Evolutionary conservation across 2,329 filamentous ascomycete genomes (phyloP).

Genomic region (Cordyceps tenuipes): DNA sequence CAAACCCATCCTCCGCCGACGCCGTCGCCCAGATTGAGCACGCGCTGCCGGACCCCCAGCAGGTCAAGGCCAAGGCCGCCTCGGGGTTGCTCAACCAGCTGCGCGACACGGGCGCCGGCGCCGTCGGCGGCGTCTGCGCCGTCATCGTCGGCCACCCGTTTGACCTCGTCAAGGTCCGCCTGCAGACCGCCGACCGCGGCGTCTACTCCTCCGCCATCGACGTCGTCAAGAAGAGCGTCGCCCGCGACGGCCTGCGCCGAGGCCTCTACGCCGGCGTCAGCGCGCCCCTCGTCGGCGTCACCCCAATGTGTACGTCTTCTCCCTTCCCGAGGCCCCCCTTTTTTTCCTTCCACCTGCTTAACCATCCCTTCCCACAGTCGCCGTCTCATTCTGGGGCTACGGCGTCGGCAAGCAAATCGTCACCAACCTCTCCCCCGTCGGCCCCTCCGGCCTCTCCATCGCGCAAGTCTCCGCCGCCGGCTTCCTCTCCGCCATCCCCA

Average conservation of each 20-base stretch:
- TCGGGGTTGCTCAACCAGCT: constrained; percentile 44
- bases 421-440: constrained; percentile 53
- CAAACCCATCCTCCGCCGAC: constrained; percentile 13
- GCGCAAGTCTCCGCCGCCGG: constrained; percentile 84
- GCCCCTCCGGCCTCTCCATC: constrained; percentile 67
- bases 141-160: constrained; percentile 95
- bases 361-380: constrained; percentile 41
- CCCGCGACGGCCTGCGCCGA: constrained; percentile 69
- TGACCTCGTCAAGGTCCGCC: constrained; percentile 91
- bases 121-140: constrained; percentile 87
- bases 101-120: constrained; percentile 79
- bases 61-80: constrained; percentile 27
- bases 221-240: constrained; percentile 81
- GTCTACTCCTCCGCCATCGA: constrained; percentile 87
- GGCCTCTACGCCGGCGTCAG: constrained; percentile 96
- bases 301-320: constrained; percentile 83
- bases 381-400: constrained; percentile 76
- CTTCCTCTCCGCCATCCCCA: constrained; percentile 95
- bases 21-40: constrained; percentile 35
- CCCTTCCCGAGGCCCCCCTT: not conserved
- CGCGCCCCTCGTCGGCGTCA: constrained; percentile 89
- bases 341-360: not conserved
- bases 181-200: constrained; percentile 92
- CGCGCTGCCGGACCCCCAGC: constrained; percentile 31
- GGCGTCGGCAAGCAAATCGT: constrained; percentile 91